Evolutionary conservation across 129 eudicot species (phyloP).

Genomic region (Scalesia atractyloides): DNA sequence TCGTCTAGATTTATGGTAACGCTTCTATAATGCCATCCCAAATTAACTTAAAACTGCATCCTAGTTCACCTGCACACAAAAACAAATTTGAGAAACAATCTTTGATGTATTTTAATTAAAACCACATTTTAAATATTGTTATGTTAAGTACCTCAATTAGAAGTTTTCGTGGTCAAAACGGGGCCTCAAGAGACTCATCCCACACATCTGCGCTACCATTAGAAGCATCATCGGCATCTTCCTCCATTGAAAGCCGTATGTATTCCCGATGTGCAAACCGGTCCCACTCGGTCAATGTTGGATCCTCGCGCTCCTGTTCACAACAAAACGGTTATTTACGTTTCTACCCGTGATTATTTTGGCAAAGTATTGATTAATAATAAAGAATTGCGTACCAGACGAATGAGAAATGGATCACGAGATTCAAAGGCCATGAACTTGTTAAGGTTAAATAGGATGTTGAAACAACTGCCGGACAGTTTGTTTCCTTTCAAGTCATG

Average conservation of each 20-base stretch:
- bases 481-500: slow-evolving; percentile 63
- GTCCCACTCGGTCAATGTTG: slow-evolving; percentile 78
- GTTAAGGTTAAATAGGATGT: slow-evolving; percentile 62
- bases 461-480: slow-evolving; percentile 64
- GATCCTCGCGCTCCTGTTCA: slow-evolving; percentile 69
- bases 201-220: slow-evolving; percentile 98
- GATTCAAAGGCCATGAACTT: slow-evolving; percentile 79
- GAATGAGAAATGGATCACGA: slow-evolving; percentile 74
- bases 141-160: slow-evolving; percentile 38
- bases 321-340: slow-evolving; percentile 3
- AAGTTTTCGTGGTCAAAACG: slow-evolving; percentile 45
- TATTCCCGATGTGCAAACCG: slow-evolving; percentile 82
- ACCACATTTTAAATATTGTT: not conserved
- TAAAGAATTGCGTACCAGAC: slow-evolving; percentile 40
- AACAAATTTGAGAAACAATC: not conserved
- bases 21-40: slow-evolving; percentile 6
- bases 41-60: slow-evolving; percentile 17
- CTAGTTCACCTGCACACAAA: slow-evolving; percentile 32
- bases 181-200: slow-evolving; percentile 99
- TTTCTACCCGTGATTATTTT: not conserved
- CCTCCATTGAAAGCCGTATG: slow-evolving; percentile 97
- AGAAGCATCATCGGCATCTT: slow-evolving; percentile 95
- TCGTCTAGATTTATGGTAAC: slow-evolving; percentile 28
- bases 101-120: too few species aligned
- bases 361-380: not conserved